These are phyloP conservation scores for Monsonia emarginata DNA, from an alignment of 441 rosid species.

Conservation along the genomic window DNA sequence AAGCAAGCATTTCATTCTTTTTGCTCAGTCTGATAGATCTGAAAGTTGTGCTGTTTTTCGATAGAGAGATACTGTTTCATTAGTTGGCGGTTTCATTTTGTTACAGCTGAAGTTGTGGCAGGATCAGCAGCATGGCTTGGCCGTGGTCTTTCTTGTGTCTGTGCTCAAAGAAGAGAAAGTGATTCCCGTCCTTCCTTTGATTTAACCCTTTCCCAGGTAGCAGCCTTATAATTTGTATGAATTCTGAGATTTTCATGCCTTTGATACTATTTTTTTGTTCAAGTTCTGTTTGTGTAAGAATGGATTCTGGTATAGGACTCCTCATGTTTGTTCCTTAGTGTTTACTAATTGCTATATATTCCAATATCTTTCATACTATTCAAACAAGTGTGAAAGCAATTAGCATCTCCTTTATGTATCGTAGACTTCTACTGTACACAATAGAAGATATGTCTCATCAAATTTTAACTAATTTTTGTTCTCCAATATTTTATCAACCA, in stretches of 20 bases:
- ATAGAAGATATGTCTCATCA: background rate
- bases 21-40: background rate
- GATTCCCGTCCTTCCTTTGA: slow-evolving; percentile 82
- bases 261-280: background rate
- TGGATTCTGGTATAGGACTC: background rate
- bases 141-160: slow-evolving; percentile 91
- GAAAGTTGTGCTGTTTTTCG: slow-evolving; percentile 2
- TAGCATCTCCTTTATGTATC: too few species aligned
- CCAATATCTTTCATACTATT: too few species aligned
- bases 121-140: slow-evolving; percentile 99
- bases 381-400: too few species aligned
- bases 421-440: background rate
- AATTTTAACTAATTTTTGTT: background rate
- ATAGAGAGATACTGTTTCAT: slow-evolving; percentile 20
- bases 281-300: background rate
- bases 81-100: slow-evolving; percentile 26
- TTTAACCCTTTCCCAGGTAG: slow-evolving; percentile 82
- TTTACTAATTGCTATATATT: background rate
- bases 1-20: background rate
- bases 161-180: slow-evolving; percentile 85
- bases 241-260: background rate
- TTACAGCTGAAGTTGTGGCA: slow-evolving; percentile 85
- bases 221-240: background rate
- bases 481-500: background rate
- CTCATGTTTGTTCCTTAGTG: background rate